Conservation (phyloP, 257 asterid genomes). For the Jaltomata sinuosa region DNA sequence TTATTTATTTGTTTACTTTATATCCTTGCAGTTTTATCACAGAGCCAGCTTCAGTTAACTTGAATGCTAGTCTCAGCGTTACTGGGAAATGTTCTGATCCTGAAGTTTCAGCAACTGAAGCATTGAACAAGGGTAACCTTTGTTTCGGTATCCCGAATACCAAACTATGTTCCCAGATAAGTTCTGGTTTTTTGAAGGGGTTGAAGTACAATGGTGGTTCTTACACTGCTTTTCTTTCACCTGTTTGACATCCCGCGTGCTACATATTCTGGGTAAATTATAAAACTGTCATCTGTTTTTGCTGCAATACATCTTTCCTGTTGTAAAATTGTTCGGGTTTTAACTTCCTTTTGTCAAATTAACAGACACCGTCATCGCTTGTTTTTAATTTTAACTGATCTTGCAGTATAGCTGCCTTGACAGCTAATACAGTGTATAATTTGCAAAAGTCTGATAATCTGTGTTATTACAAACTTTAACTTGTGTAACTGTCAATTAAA, state of each 20-base stretch:
- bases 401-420: neutral
- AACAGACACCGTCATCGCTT: neutral
- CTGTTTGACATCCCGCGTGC: slow-evolving; percentile 5
- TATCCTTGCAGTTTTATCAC: slow-evolving; percentile 55
- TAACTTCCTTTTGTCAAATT: neutral
- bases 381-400: neutral
- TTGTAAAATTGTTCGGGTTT: neutral
- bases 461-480: neutral
- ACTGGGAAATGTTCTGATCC: slow-evolving; percentile 17
- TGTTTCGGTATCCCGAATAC: slow-evolving; percentile 48
- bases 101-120: slow-evolving; percentile 18
- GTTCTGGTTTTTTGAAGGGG: slow-evolving; percentile 48
- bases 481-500: neutral
- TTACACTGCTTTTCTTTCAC: slow-evolving; percentile 52
- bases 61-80: slow-evolving; percentile 54
- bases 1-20: neutral
- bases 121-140: slow-evolving; percentile 11
- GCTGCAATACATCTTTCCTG: neutral
- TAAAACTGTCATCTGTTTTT: neutral
- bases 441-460: neutral
- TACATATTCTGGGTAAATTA: neutral
- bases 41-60: slow-evolving; percentile 51
- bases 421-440: neutral
- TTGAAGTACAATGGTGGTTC: slow-evolving; percentile 49
- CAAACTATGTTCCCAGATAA: slow-evolving; percentile 34